These are phyloP conservation scores for Aphanomyces euteiches DNA, from an alignment of 352 stramenopile species.

Conservation along the genomic window DNA sequence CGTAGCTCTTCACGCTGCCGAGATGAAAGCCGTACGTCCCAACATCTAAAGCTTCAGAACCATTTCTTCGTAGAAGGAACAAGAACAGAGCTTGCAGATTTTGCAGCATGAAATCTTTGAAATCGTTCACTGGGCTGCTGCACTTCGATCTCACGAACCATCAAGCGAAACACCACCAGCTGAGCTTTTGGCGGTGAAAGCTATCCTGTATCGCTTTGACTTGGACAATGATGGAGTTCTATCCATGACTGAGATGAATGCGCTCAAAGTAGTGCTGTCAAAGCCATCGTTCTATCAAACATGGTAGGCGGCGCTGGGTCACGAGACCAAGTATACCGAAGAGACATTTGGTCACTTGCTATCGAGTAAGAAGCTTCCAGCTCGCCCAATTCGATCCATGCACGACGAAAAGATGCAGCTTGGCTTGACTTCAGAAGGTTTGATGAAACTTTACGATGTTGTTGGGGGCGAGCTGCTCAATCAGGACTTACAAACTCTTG, in stretches of 20 bases:
- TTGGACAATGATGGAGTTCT: slow-evolving; percentile 21
- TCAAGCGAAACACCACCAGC: background rate
- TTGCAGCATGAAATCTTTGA: slow-evolving; percentile 16
- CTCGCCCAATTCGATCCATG: background rate
- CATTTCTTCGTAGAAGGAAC: slow-evolving; percentile 1
- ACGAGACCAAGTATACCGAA: slow-evolving; percentile 8
- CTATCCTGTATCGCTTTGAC: slow-evolving; percentile 20
- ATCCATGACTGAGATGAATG: slow-evolving; percentile 25
- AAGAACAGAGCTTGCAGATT: slow-evolving; percentile 6
- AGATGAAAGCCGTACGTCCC: slow-evolving; percentile 3
- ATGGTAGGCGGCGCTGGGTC: slow-evolving; percentile 1
- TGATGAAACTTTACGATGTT: slow-evolving; percentile 22
- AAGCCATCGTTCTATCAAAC: slow-evolving; percentile 5
- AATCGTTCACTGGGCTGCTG: background rate
- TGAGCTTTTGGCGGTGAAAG: slow-evolving; percentile 9
- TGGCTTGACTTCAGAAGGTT: slow-evolving; percentile 22
- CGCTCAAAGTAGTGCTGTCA: slow-evolving; percentile 19
- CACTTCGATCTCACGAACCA: background rate
- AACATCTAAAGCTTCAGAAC: background rate
- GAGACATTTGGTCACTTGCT: slow-evolving; percentile 13
- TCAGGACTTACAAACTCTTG: slow-evolving; percentile 15
- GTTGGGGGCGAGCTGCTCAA: slow-evolving; percentile 10
- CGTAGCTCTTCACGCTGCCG: background rate
- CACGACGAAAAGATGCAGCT: slow-evolving; percentile 1
- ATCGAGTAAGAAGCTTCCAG: background rate